Evolutionary conservation across 2,329 filamentous ascomycete species (phyloP).

Genomic region (Neopestalotiopsis sp.): DNA sequence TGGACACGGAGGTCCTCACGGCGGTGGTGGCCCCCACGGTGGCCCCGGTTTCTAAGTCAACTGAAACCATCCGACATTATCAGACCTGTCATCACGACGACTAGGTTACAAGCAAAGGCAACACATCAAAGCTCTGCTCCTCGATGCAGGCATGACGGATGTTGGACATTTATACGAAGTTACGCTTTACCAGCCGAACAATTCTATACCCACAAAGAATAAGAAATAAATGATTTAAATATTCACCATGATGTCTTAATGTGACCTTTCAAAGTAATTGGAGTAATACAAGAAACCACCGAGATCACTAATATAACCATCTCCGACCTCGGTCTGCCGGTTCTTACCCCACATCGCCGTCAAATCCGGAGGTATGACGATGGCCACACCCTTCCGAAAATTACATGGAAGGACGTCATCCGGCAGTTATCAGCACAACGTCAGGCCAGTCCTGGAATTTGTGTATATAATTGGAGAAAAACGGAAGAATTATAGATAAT

Average conservation of each 20-base stretch:
- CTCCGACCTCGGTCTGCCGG: background rate
- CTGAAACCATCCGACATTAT: background rate
- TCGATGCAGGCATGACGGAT: background rate
- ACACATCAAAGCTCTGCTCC: background rate
- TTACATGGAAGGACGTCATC: background rate
- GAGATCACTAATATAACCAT: background rate
- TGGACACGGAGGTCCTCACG: conserved; percentile 8
- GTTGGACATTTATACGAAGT: background rate
- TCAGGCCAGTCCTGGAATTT: background rate
- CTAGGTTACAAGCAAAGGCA: background rate
- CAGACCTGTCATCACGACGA: background rate
- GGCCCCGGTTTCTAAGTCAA: background rate
- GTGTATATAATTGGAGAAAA: too few relatives aligned
- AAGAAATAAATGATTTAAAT: background rate
- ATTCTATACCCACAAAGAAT: background rate
- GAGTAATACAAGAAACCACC: too few relatives aligned
- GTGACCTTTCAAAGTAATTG: too few relatives aligned
- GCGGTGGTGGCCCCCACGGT: conserved; percentile 2
- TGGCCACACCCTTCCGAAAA: background rate
- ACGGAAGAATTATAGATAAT: too few relatives aligned
- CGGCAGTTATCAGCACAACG: background rate
- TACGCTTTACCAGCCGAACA: background rate
- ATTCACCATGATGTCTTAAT: background rate
- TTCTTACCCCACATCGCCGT: background rate
- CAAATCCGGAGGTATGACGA: background rate